phyloP scores from a whole-genome alignment of 371 early-diverging fungal species.

The Mucor velutinosus region DNA sequence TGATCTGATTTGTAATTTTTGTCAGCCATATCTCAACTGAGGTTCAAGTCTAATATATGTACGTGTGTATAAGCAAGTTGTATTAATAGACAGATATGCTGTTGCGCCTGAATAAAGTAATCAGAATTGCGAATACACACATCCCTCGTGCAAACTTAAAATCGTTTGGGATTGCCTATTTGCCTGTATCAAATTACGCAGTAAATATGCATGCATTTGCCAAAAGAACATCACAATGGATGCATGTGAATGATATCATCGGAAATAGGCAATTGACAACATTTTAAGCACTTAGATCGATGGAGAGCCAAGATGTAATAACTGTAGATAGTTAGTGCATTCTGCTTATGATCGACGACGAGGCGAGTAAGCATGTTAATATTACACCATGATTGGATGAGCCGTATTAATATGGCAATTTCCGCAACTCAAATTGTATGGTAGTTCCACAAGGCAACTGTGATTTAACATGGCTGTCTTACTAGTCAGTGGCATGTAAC shows the following conservation, averaged over 20 bases:
- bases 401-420: neutral
- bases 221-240: neutral
- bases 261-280: neutral
- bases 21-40: neutral
- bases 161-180: neutral
- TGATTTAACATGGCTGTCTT: neutral
- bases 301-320: neutral
- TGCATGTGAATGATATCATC: neutral
- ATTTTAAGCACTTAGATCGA: neutral
- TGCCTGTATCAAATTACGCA: neutral
- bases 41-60: neutral
- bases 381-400: neutral
- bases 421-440: neutral
- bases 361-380: neutral
- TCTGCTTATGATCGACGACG: neutral
- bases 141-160: neutral
- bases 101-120: neutral
- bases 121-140: neutral
- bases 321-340: neutral
- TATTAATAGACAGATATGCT: neutral
- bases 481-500: neutral
- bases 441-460: neutral
- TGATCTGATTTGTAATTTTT: neutral
- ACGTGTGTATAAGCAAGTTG: neutral
- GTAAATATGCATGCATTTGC: neutral